Conservation (phyloP, 106 monocot genomes). For the Hemerocallis citrina region DNA sequence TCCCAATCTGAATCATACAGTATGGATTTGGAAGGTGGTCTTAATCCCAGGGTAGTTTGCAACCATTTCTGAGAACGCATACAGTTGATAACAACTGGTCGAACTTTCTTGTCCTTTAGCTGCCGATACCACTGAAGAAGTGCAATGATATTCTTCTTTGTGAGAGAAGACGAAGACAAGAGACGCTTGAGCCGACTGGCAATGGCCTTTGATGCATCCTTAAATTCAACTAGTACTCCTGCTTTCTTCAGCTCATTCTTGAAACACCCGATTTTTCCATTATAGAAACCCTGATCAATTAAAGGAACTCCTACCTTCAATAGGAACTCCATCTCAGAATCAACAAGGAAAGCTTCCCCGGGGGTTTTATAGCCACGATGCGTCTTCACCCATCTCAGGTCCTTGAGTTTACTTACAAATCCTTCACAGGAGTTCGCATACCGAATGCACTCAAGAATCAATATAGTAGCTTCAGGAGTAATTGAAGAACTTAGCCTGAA, state of each 20-base stretch:
- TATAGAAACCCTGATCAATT: slow-evolving; percentile 39
- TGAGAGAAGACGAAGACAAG: slow-evolving; percentile 2
- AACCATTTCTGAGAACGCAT: slow-evolving; percentile 40
- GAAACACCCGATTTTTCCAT: slow-evolving; percentile 15
- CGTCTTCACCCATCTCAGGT: slow-evolving; percentile 31
- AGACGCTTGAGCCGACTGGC: slow-evolving; percentile 19
- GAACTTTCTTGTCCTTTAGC: no score
- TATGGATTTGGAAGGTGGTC: slow-evolving; percentile 23
- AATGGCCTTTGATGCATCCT: slow-evolving; percentile 29
- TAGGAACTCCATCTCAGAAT: slow-evolving; percentile 29
- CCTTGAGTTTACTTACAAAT: slow-evolving; percentile 13
- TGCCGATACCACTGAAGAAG: slow-evolving; percentile 19
- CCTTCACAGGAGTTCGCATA: not conserved
- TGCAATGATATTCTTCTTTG: slow-evolving; percentile 21
- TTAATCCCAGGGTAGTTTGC: slow-evolving; percentile 16
- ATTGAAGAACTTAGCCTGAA: slow-evolving; percentile 9
- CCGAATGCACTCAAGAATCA: slow-evolving; percentile 28
- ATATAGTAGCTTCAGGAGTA: slow-evolving; percentile 12
- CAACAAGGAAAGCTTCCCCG: slow-evolving; percentile 17
- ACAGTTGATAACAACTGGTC: slow-evolving; percentile 17
- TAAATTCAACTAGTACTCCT: slow-evolving; percentile 23
- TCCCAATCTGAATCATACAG: slow-evolving; percentile 27
- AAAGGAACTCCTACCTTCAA: slow-evolving; percentile 20
- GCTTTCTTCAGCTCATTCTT: slow-evolving; percentile 22
- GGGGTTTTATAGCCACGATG: slow-evolving; percentile 27